Percentiles rank a stretch among this genome's conserved stretches.
These are phyloP conservation scores for Diaporthe caulivora DNA, from an alignment of 2,329 filamentous ascomycete genomes.

Conservation along the genomic window DNA sequence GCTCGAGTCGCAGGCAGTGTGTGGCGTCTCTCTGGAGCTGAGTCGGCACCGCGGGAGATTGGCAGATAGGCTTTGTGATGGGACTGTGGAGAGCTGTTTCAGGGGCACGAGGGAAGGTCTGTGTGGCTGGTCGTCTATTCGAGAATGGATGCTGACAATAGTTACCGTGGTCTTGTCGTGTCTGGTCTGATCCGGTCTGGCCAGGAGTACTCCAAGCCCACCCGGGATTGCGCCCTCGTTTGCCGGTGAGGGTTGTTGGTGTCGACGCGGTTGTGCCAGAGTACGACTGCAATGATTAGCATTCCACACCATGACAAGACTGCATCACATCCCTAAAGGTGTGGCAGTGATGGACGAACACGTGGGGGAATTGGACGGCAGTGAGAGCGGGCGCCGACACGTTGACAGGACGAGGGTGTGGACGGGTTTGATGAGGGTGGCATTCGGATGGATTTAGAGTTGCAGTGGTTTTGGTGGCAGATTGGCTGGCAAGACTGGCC, in stretches of 20 bases:
- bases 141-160: neutral
- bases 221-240: neutral
- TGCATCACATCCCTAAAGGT: neutral
- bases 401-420: conserved; percentile 2
- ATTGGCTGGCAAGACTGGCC: too few relatives aligned
- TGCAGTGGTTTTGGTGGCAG: neutral
- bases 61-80: conserved; percentile 12
- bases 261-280: neutral
- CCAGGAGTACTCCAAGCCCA: too few relatives aligned
- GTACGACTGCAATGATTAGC: neutral
- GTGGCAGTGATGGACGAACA: neutral
- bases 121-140: too few relatives aligned
- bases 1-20: conserved; percentile 9
- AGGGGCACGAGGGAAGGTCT: neutral
- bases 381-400: neutral
- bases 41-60: neutral
- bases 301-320: neutral
- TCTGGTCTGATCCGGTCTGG: neutral
- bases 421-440: neutral
- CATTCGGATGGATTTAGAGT: conserved; percentile 21
- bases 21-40: neutral
- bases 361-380: conserved; percentile 9
- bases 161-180: neutral
- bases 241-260: neutral
- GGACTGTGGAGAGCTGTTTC: neutral